Percentiles rank a stretch among this genome's conserved stretches.
Evolutionary conservation across 345 rosid species (phyloP).

Genomic region (Melaleuca alternifolia): DNA sequence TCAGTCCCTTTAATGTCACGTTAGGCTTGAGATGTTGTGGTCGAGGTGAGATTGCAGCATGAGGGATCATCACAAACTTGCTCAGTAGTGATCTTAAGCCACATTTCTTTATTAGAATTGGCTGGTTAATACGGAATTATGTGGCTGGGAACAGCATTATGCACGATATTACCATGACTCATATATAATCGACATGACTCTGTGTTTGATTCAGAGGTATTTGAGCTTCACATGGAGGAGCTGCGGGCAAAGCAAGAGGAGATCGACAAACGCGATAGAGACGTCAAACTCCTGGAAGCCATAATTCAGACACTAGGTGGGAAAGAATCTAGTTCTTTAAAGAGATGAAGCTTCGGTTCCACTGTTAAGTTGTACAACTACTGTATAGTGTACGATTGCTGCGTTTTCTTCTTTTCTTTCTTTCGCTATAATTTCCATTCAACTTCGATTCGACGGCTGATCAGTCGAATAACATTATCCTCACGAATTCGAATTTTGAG

Average conservation of each 20-base stretch:
- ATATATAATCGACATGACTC: neutral
- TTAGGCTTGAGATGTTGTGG: neutral
- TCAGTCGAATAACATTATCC: neutral
- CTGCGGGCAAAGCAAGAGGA: conserved; percentile 83
- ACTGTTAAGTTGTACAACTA: neutral
- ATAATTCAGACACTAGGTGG: conserved; percentile 91
- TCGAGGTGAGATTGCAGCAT: neutral
- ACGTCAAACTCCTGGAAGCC: conserved; percentile 87
- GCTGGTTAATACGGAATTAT: neutral
- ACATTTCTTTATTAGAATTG: neutral
- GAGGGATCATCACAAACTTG: neutral
- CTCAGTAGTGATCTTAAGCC: rapidly evolving
- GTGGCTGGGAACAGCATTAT: neutral
- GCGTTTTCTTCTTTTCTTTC: neutral
- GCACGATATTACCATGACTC: neutral
- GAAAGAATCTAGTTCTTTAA: conserved; percentile 25
- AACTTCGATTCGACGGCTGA: neutral
- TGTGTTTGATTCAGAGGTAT: conserved; percentile 60
- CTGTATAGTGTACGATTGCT: neutral
- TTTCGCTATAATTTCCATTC: neutral
- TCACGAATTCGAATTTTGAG: neutral
- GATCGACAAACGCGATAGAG: conserved; percentile 67
- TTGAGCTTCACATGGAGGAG: conserved; percentile 89
- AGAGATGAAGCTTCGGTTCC: neutral
- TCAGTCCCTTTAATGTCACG: neutral